Evolutionary conservation across 352 stramenopile genomes (phyloP), one percentile per base, ranked within the genome.

Genomic region (Thraustochytrium sp.): DNA sequence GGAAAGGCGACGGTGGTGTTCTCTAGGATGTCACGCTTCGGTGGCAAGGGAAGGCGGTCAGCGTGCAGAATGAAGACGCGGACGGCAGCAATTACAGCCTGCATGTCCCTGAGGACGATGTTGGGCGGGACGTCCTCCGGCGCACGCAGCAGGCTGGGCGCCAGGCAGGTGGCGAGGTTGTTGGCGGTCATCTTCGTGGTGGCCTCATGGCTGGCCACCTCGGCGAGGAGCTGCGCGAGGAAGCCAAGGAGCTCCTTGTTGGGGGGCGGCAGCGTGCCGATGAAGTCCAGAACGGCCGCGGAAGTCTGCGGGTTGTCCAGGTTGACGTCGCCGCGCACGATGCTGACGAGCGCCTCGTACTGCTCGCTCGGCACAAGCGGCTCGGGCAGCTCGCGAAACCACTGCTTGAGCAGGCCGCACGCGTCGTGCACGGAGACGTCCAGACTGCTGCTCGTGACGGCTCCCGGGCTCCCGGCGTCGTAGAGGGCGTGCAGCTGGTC

Each of bases 161-260:
- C 75, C 5, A 84, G 34, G 42, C 75, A 84, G 31, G 75, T 84
- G 5, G 75, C 75, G 5, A 84, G 56, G 44, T 84, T 84, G 21
- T 3, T 36, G 9, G 75, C 59, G 76, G 38, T 44, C 75, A 84
- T 84, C 21, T 56, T 49, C 36, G 85, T 84, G 37, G 13, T 21
- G 5, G 18, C 29, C n/a, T 56, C 61, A 18, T 44, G 18, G 13
- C 18, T n/a, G 3, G 55, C 36, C 3, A 84, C 75, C 5, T 84
- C 75, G n/a, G 18, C n/a, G 34, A 84, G 29, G 65, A 84, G 34
- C 18, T 61, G 9, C 21, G 61, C 5, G 38, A 84, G 8, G 40
- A 84, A 80, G 51, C 75, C 75, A 18, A 84, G 61, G 21, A 73
- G 61, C 9, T 84, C 75, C 3, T 61, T 23, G 44, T 84, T 48